phyloP scores from a whole-genome alignment of 768 basidiomycete genomes.

The Lactifluus pinguis region DNA sequence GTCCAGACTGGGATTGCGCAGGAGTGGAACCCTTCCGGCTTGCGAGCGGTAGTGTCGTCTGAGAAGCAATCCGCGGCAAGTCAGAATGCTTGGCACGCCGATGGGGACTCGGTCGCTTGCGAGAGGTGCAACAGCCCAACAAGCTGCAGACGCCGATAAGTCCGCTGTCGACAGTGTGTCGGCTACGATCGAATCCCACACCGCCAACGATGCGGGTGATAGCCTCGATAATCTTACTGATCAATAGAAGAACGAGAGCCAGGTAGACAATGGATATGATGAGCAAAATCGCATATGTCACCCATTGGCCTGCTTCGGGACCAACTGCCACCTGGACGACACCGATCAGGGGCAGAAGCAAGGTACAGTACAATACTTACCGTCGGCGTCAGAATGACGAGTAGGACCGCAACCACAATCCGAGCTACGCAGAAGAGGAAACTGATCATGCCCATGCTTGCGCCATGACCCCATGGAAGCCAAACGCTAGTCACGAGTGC shows the following conservation, averaged over 20 bases:
- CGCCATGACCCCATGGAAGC: conserved; percentile 95
- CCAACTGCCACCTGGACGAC: conserved; percentile 70
- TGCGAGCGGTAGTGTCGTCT: conserved; percentile 13
- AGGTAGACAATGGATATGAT: conserved; percentile 77
- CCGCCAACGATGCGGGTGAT: conserved; percentile 66
- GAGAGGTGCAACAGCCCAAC: conserved; percentile 53
- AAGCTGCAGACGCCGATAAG: conserved; percentile 78
- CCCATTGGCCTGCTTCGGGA: conserved; percentile 76
- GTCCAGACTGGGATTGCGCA: conserved; percentile 46
- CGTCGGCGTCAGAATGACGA: conserved; percentile 83
- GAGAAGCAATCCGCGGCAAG: conserved; percentile 6
- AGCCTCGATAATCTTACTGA: conserved; percentile 80
- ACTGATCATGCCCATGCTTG: conserved; percentile 93
- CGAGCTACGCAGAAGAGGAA: conserved; percentile 89
- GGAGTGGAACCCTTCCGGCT: conserved; percentile 24
- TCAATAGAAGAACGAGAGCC: conserved; percentile 71
- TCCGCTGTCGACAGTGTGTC: conserved; percentile 73
- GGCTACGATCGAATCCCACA: conserved; percentile 78
- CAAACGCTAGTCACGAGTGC: conserved; percentile 87
- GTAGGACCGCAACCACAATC: conserved; percentile 80
- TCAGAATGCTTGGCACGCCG: conserved; percentile 18
- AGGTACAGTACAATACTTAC: conserved; percentile 31
- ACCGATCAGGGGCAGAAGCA: conserved; percentile 5
- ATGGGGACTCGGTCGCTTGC: conserved; percentile 23
- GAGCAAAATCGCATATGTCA: conserved; percentile 86